Conservation (phyloP, 2,329 filamentous ascomycete species). For the Paramyrothecium roridum region DNA sequence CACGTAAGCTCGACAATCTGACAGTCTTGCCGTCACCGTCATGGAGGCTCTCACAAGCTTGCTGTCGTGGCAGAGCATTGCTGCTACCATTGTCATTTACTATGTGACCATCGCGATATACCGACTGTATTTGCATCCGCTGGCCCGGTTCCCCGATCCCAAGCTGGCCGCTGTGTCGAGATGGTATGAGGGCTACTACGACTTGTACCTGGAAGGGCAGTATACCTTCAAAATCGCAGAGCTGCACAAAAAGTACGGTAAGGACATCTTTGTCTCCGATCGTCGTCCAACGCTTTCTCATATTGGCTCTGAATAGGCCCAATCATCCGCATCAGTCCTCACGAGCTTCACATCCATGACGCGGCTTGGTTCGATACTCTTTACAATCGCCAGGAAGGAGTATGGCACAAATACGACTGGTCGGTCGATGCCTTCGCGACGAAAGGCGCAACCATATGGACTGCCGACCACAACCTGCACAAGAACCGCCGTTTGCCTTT, state of each 20-base stretch:
- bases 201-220: constrained; percentile 1
- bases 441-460: not conserved
- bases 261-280: not conserved
- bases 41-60: too few relatives aligned
- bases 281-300: not conserved
- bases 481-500: not conserved
- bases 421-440: not conserved
- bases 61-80: not conserved
- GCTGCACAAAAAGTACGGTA: not conserved
- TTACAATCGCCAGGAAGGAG: not conserved
- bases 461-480: not conserved
- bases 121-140: constrained; percentile 6
- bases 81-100: not conserved
- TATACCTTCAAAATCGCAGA: not conserved
- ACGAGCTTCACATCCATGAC: not conserved
- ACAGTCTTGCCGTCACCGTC: too few relatives aligned
- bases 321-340: not conserved
- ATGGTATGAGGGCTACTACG: constrained; percentile 5
- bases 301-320: not conserved
- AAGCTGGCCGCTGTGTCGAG: constrained; percentile 7
- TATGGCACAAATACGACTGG: not conserved
- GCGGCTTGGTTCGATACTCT: not conserved
- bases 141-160: constrained; percentile 9
- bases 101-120: constrained; percentile 3
- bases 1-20: too few relatives aligned